Evolutionary conservation across 371 early-diverging fungal genomes (phyloP).

Genomic region (Lichtheimia corymbifera): DNA sequence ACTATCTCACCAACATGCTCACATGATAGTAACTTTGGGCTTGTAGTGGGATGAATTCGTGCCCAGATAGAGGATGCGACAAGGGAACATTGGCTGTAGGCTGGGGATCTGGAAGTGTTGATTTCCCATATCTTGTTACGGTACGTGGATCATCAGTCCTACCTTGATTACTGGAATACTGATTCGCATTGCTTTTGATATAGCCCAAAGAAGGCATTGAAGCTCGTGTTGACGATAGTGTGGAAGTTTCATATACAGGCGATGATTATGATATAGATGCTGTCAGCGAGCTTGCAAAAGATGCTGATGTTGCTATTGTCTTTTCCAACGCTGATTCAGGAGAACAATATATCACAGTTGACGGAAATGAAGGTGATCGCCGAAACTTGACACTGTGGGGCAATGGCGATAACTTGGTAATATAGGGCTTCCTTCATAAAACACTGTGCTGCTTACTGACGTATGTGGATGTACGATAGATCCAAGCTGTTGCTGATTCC

Average conservation of each 20-base stretch:
- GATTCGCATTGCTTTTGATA: background rate
- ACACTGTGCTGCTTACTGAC: background rate
- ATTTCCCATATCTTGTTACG: conserved; percentile 62
- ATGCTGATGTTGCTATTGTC: conserved; percentile 56
- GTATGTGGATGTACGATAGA: conserved; percentile 13
- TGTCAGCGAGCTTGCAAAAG: conserved; percentile 36
- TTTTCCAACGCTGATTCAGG: conserved; percentile 62
- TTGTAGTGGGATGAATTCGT: conserved; percentile 22
- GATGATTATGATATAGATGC: conserved; percentile 40
- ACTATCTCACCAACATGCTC: background rate
- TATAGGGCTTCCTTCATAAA: background rate
- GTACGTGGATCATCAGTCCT: conserved; percentile 17
- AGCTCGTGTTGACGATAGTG: conserved; percentile 27
- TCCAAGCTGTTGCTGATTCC: conserved; percentile 42
- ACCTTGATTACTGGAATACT: background rate
- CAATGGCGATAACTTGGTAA: conserved; percentile 59
- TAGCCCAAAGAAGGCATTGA: conserved; percentile 42
- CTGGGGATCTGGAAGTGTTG: conserved; percentile 65
- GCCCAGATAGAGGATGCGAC: conserved; percentile 30
- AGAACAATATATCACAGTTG: conserved; percentile 47
- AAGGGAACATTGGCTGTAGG: conserved; percentile 61
- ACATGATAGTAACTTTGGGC: background rate
- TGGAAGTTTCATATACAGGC: conserved; percentile 30
- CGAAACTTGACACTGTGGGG: conserved; percentile 60
- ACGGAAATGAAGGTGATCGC: conserved; percentile 58